Conservation (phyloP, 139 green algal species). For the Micractinium sp. region DNA sequence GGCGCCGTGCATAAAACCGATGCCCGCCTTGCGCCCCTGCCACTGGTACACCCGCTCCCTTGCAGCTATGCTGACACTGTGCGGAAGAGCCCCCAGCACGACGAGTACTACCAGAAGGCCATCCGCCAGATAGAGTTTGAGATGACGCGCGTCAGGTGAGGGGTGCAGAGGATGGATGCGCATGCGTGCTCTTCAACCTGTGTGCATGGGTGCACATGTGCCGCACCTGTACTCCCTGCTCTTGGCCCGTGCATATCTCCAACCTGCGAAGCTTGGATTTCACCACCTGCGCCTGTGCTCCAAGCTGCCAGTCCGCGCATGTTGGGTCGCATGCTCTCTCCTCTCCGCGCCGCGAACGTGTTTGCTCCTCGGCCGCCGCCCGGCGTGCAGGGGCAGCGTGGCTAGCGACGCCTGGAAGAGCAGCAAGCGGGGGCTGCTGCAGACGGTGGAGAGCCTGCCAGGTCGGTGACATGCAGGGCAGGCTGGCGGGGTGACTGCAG, state of each 20-base stretch:
- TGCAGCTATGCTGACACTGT: constrained; percentile 33
- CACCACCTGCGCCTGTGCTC: too few relatives aligned
- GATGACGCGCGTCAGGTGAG: constrained; percentile 7
- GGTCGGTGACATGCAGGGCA: not conserved
- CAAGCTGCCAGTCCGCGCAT: not conserved
- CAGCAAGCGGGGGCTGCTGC: constrained; percentile 22
- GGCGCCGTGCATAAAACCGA: too few relatives aligned
- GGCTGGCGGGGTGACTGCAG: too few relatives aligned
- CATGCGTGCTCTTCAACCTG: too few relatives aligned
- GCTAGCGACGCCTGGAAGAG: constrained; percentile 36
- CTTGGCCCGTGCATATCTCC: too few relatives aligned
- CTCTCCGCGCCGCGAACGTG: too few relatives aligned
- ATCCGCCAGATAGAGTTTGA: constrained; percentile 21
- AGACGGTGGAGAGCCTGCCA: constrained; percentile 39
- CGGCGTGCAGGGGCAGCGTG: constrained; percentile 27
- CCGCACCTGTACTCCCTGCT: too few relatives aligned
- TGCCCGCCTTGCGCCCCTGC: too few relatives aligned
- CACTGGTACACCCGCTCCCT: not conserved
- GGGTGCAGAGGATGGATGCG: too few relatives aligned
- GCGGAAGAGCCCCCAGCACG: constrained; percentile 18
- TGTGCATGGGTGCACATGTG: too few relatives aligned
- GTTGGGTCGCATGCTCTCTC: too few relatives aligned
- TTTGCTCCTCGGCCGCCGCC: not conserved
- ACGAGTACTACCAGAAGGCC: constrained; percentile 21
- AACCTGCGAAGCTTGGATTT: too few relatives aligned